Percentiles rank a stretch among this genome's conserved stretches.
These are phyloP conservation scores for Rhodotorula diobovata DNA, from an alignment of 768 basidiomycete species.

Conservation along the genomic window DNA sequence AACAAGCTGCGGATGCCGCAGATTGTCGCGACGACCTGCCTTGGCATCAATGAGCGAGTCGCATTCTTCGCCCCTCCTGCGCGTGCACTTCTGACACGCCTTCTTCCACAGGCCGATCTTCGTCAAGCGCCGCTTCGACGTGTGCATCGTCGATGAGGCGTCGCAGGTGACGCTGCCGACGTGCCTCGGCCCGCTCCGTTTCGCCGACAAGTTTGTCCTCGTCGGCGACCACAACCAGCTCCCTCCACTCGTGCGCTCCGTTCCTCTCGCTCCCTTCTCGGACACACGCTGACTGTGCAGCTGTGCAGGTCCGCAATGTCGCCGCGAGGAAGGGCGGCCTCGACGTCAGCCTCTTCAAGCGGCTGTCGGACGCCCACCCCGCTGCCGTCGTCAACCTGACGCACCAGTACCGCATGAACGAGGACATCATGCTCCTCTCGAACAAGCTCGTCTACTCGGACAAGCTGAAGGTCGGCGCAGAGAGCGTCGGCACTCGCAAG, in stretches of 20 bases:
- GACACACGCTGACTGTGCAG: background rate
- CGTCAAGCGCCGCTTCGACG: constrained; percentile 77
- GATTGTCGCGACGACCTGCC: constrained; percentile 91
- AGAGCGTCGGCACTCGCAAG: constrained; percentile 60
- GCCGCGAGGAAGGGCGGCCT: constrained; percentile 78
- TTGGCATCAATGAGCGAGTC: constrained; percentile 87
- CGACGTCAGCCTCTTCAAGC: constrained; percentile 82
- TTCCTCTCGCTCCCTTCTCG: background rate
- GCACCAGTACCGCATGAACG: constrained; percentile 94
- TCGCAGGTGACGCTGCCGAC: constrained; percentile 96
- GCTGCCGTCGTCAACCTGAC: constrained; percentile 73
- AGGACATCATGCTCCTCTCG: constrained; percentile 85
- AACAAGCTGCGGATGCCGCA: constrained; percentile 77
- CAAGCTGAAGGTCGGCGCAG: constrained; percentile 71
- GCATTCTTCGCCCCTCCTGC: constrained; percentile 18
- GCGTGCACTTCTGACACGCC: background rate
- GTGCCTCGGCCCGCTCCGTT: constrained; percentile 85
- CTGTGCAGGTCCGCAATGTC: constrained; percentile 66
- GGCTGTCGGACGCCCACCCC: constrained; percentile 73
- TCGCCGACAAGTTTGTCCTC: constrained; percentile 82
- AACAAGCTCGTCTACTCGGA: constrained; percentile 80
- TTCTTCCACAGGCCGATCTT: constrained; percentile 65
- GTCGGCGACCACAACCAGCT: constrained; percentile 98
- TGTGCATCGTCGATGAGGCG: constrained; percentile 96
- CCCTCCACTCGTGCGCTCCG: constrained; percentile 70